These are phyloP conservation scores for Mycena pura DNA, from an alignment of 768 basidiomycete species.

Conservation along the genomic window DNA sequence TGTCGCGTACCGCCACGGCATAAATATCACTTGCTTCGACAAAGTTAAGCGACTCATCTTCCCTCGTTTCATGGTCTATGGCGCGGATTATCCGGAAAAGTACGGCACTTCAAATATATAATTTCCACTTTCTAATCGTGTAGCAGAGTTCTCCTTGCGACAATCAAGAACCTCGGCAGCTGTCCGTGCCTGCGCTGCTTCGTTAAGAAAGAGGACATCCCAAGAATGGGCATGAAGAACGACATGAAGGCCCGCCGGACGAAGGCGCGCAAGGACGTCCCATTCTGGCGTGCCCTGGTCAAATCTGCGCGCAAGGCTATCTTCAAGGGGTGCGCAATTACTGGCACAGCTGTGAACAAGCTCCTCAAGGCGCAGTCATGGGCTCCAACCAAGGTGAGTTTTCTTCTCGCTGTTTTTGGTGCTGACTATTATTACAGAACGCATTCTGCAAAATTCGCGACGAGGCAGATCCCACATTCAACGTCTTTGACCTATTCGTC, in stretches of 20 bases:
- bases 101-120: conserved; percentile 15
- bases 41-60: conserved; percentile 34
- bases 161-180: conserved; percentile 22
- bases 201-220: conserved; percentile 27
- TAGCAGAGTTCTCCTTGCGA: conserved; percentile 34
- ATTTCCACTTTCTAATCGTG: neutral
- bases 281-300: neutral
- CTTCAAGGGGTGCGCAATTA: too few relatives aligned
- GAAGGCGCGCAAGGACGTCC: conserved; percentile 17
- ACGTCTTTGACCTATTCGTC: too few relatives aligned
- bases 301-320: conserved; percentile 22
- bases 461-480: too few relatives aligned
- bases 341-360: too few relatives aligned
- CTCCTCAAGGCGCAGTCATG: too few relatives aligned
- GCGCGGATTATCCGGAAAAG: conserved; percentile 48
- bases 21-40: conserved; percentile 38
- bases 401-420: too few relatives aligned
- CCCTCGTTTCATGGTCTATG: conserved; percentile 40
- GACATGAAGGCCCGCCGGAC: conserved; percentile 21
- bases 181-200: conserved; percentile 41
- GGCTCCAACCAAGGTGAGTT: too few relatives aligned
- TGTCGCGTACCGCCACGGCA: conserved; percentile 36
- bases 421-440: too few relatives aligned
- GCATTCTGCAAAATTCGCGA: too few relatives aligned
- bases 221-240: conserved; percentile 33